phyloP scores from a whole-genome alignment of 305 asterid species.

The Stenogyne calaminthoides region DNA sequence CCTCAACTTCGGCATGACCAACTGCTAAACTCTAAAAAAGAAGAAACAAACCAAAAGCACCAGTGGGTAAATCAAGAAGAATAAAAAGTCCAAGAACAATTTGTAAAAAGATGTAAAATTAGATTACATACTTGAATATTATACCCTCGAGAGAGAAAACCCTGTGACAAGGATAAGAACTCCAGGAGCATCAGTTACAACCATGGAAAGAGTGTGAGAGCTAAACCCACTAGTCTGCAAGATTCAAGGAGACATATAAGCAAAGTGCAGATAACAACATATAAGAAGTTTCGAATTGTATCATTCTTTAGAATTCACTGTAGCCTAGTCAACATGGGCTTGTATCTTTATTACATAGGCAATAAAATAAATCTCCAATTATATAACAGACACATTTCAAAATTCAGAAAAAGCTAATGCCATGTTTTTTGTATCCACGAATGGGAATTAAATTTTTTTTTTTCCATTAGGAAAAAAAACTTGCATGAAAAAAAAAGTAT shows the following conservation, averaged over 20 bases:
- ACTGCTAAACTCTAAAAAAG: constrained; percentile 91
- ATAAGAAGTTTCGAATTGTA: constrained; percentile 15
- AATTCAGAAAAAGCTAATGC: constrained; percentile 3
- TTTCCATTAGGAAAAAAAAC: constrained; percentile 8
- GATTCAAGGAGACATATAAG: constrained; percentile 33
- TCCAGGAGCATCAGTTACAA: constrained; percentile 95
- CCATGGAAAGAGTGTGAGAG: constrained; percentile 93
- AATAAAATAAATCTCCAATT: background rate
- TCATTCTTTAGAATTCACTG: constrained; percentile 7
- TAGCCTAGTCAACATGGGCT: background rate
- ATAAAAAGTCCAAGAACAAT: constrained; percentile 8
- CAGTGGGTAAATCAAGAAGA: constrained; percentile 14
- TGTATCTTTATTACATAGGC: constrained; percentile 21
- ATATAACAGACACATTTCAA: constrained; percentile 19
- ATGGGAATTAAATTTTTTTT: background rate
- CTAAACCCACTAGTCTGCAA: constrained; percentile 87
- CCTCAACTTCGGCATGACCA: constrained; percentile 96
- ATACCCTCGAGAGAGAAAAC: constrained; percentile 93
- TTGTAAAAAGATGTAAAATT: constrained; percentile 7
- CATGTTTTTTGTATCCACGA: background rate
- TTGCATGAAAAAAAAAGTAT: constrained; percentile 10
- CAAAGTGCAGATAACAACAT: constrained; percentile 26
- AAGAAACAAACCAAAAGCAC: constrained; percentile 22
- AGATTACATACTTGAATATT: constrained; percentile 74
- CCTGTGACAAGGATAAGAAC: constrained; percentile 94